phyloP scores from a whole-genome alignment of 2,329 filamentous ascomycete species.

The Clonostachys chloroleuca region DNA sequence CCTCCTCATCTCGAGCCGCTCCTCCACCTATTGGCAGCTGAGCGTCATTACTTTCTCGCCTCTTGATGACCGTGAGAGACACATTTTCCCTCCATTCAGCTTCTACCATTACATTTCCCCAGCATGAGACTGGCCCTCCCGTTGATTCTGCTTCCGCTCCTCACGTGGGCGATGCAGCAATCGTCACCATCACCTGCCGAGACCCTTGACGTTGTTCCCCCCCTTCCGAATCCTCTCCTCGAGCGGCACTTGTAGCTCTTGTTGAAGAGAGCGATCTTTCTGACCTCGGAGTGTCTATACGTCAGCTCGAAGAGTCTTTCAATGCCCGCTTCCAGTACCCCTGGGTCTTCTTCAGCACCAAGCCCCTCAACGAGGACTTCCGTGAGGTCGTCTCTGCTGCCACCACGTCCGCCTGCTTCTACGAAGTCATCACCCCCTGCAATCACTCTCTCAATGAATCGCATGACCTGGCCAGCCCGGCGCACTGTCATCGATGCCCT shows the following conservation, averaged over 20 bases:
- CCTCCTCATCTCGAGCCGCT: neutral
- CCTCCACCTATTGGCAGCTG: neutral
- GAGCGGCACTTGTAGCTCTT: slow-evolving; percentile 23
- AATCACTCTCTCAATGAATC: neutral
- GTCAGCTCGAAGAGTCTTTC: slow-evolving; percentile 55
- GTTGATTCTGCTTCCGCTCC: no score
- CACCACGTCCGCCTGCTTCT: slow-evolving; percentile 68
- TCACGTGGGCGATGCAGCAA: no score
- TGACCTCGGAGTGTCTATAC: slow-evolving; percentile 35
- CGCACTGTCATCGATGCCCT: neutral
- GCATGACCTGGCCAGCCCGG: slow-evolving; percentile 28
- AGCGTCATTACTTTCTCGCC: neutral
- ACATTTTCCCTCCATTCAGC: no score
- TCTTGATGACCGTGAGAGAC: no score
- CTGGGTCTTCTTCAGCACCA: slow-evolving; percentile 85
- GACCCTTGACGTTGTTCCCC: no score
- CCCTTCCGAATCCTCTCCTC: slow-evolving; percentile 5
- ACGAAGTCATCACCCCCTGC: slow-evolving; percentile 52
- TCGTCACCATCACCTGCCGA: no score
- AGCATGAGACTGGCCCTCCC: no score
- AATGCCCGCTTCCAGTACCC: slow-evolving; percentile 81
- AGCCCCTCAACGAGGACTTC: slow-evolving; percentile 74
- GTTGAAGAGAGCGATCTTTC: slow-evolving; percentile 21
- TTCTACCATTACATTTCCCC: no score
- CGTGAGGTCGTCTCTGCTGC: slow-evolving; percentile 62